A percentile compares a stretch with the other conserved stretches of the same genome.
phyloP scores from a whole-genome alignment of 2,329 filamentous ascomycete genomes.

The Colletotrichum sp. region DNA sequence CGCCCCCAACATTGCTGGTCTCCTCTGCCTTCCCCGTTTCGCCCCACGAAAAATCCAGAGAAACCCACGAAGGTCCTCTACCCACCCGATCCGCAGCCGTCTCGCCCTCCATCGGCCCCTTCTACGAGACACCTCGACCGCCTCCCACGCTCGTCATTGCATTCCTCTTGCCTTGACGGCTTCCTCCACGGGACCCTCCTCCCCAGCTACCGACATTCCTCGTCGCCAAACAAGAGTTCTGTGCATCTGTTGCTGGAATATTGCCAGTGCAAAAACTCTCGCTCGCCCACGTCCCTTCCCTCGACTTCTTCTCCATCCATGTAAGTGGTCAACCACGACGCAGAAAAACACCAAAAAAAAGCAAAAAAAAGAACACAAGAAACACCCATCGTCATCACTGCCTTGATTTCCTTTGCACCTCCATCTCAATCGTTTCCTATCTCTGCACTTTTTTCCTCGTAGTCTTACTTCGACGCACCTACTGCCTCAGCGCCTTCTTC shows the following conservation, averaged over 20 bases:
- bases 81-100: not conserved
- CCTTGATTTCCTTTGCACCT: not conserved
- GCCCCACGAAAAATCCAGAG: constrained; percentile 9
- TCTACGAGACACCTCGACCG: constrained; percentile 3
- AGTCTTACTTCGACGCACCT: not conserved
- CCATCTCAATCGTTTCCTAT: not conserved
- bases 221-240: constrained; percentile 12
- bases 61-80: constrained; percentile 2
- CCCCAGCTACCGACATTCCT: constrained; percentile 22
- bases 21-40: not conserved
- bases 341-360: not conserved
- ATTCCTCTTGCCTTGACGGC: constrained; percentile 18
- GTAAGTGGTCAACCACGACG: constrained; percentile 20
- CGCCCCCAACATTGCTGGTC: constrained; percentile 5
- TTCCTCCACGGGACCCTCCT: constrained; percentile 20
- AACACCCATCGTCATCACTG: not conserved
- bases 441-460: not conserved
- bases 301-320: constrained; percentile 1
- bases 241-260: constrained; percentile 23
- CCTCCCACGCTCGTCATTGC: constrained; percentile 11
- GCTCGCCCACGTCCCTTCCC: constrained; percentile 1
- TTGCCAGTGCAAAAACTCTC: constrained; percentile 23
- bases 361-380: not conserved
- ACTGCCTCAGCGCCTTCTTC: not conserved
- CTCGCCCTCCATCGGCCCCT: constrained; percentile 2